These are phyloP conservation scores for Beauveria bassiana DNA, from an alignment of 2,329 filamentous ascomycete genomes.

Conservation along the genomic window DNA sequence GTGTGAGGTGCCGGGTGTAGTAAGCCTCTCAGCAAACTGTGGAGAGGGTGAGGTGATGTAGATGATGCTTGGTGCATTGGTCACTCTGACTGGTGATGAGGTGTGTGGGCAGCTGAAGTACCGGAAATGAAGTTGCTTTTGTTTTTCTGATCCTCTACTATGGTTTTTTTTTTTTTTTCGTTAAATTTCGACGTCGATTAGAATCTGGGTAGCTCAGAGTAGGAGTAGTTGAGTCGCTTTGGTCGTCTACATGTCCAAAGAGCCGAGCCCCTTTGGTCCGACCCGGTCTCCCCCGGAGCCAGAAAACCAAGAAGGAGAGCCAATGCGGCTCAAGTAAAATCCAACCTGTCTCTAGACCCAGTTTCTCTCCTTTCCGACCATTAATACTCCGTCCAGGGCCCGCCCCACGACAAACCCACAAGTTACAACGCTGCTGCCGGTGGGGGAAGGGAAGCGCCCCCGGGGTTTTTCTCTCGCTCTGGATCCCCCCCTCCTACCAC, in stretches of 20 bases:
- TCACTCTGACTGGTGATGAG: neutral
- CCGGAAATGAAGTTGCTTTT: too few species aligned
- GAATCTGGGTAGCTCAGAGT: too few species aligned
- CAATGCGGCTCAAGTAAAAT: slow-evolving; percentile 9
- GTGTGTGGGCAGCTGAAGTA: too few species aligned
- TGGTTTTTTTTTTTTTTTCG: neutral
- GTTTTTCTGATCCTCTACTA: neutral
- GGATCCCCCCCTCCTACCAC: neutral
- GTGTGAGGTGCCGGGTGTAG: slow-evolving; percentile 2
- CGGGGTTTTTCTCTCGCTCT: neutral
- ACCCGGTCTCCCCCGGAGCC: neutral
- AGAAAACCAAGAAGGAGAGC: neutral
- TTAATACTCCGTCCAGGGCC: neutral
- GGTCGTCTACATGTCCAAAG: neutral
- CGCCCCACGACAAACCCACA: neutral
- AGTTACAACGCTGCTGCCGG: neutral
- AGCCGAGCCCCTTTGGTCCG: slow-evolving; percentile 1
- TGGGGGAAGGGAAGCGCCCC: slow-evolving; percentile 1
- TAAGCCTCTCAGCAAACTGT: slow-evolving; percentile 12
- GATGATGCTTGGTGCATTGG: slow-evolving; percentile 9
- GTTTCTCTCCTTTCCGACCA: neutral
- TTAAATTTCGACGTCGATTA: too few species aligned
- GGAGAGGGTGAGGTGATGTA: slow-evolving; percentile 12
- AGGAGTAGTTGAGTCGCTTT: too few species aligned
- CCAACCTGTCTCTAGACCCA: neutral